phyloP scores from a whole-genome alignment of 179 eudicot species.

The Silene vulgaris region DNA sequence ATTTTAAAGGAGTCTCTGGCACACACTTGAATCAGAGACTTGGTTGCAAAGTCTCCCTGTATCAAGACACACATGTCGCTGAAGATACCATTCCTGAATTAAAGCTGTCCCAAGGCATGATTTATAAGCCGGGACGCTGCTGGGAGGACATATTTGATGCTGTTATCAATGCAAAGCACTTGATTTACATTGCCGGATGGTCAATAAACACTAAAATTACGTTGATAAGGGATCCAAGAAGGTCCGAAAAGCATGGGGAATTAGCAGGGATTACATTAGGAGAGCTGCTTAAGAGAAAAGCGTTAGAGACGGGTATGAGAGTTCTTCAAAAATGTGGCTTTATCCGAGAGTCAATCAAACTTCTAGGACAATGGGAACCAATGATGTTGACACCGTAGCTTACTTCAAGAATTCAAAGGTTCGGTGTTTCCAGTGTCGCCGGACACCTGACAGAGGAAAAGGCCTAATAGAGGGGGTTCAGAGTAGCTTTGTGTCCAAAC shows the following conservation, averaged over 20 bases:
- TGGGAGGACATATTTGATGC: constrained; percentile 66
- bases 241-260: constrained; percentile 25
- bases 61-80: constrained; percentile 57
- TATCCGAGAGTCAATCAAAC: constrained; percentile 30
- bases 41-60: constrained; percentile 47
- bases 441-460: constrained; percentile 32
- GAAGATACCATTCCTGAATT: constrained; percentile 26
- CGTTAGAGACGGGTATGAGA: constrained; percentile 39
- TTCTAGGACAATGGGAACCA: constrained; percentile 57
- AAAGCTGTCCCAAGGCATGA: constrained; percentile 20
- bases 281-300: constrained; percentile 45
- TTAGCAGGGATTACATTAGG: constrained; percentile 40
- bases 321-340: constrained; percentile 43
- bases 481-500: constrained; percentile 48
- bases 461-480: constrained; percentile 40
- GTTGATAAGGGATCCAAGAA: constrained; percentile 45
- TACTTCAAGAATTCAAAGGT: constrained; percentile 49
- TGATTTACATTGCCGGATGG: constrained; percentile 72
- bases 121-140: constrained; percentile 38
- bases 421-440: constrained; percentile 42
- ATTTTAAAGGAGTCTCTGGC: constrained; percentile 47
- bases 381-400: constrained; percentile 49
- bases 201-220: constrained; percentile 48
- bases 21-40: constrained; percentile 53
- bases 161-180: constrained; percentile 44